Evolutionary conservation across 768 basidiomycete species (phyloP), one percentile per base, ranked within the genome.

Genomic region (Leucosporidium yakuticum): DNA sequence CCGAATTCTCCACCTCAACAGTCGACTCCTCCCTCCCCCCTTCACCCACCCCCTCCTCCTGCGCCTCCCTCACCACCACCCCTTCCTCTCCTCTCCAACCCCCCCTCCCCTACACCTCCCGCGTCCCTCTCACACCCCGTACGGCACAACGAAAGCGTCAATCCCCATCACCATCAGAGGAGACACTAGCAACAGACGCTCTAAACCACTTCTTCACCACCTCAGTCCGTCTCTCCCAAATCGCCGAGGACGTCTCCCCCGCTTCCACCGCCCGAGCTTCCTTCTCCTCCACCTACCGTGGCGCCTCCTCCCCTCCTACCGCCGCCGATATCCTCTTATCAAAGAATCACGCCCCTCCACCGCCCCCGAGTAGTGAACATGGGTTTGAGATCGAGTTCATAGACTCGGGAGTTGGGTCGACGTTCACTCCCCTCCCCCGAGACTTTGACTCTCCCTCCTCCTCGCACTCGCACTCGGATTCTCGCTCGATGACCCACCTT

Each of bases 311-410:
- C 34, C 1, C 25, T 17, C n/a, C 48, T 11, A 23, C 5, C n/a
- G 11, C 31, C 23, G 19, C 17, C 47, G 25, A 7, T 0, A 31
- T 53, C 55, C 47, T 36, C 6, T 14, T 11, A 17, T 14, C 61
- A 21, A 7, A 23, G 17, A 6, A 54, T 5, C 12, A 34, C 34
- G 23, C 50, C 4, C 12, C 34, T 21, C 49, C 8, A 23, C 60
- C 39, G 17, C 58, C 34, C 29, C 4, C 19, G 31, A 11, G n/a
- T 6, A 8, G 21, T 21, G 23, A 31, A 1, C 53, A 2, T 34
- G 71, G 67, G 49, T 58, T 72, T 54, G 67, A 69, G 59, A 62
- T 73, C 60, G 63, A 69, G 51, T 73, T 69, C 65, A 53, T 67
- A 68, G 63, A 67, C 58, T 67, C 65, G 34, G 68, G 68, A 9